Evolutionary conservation across 805 yeast species (phyloP).

Genomic region (Saturnispora kantuleensis): DNA sequence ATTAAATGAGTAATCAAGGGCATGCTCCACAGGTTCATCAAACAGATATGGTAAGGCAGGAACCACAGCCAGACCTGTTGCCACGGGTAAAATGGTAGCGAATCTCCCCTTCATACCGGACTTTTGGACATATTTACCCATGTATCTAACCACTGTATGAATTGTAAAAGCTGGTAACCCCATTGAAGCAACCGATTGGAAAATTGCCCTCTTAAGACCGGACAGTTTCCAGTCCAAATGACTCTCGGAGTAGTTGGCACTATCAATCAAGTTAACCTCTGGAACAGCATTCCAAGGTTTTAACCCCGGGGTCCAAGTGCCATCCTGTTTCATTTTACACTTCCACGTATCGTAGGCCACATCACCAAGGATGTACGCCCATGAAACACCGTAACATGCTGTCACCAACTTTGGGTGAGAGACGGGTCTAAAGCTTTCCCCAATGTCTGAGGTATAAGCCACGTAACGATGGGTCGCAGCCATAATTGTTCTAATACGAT

Average conservation of each 20-base stretch:
- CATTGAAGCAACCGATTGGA: slow-evolving; percentile 78
- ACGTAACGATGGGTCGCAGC: slow-evolving; percentile 71
- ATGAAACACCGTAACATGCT: slow-evolving; percentile 61
- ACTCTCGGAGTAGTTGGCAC: slow-evolving; percentile 24
- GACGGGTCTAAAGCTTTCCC: slow-evolving; percentile 78
- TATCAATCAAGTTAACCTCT: slow-evolving; percentile 31
- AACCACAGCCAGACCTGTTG: slow-evolving; percentile 64
- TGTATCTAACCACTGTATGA: slow-evolving; percentile 64
- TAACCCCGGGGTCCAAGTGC: slow-evolving; percentile 48
- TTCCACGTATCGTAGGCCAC: slow-evolving; percentile 68
- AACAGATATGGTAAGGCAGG: slow-evolving; percentile 70
- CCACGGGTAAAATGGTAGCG: slow-evolving; percentile 67
- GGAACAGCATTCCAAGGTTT: slow-evolving; percentile 58
- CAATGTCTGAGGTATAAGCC: slow-evolving; percentile 80
- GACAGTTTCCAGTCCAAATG: slow-evolving; percentile 58
- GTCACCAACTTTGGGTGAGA: slow-evolving; percentile 61
- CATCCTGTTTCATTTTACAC: slow-evolving; percentile 55
- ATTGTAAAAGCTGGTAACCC: slow-evolving; percentile 82
- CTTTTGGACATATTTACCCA: slow-evolving; percentile 53
- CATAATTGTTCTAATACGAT: slow-evolving; percentile 59
- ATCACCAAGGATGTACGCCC: slow-evolving; percentile 70
- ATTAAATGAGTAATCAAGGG: slow-evolving; percentile 52
- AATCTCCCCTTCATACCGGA: slow-evolving; percentile 33
- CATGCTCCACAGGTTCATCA: slow-evolving; percentile 74
- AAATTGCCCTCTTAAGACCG: slow-evolving; percentile 61